A percentile compares a stretch with the other conserved stretches of the same genome.
Evolutionary conservation across 768 basidiomycete genomes (phyloP).

Genomic region (Leccinellum rugosiceps): DNA sequence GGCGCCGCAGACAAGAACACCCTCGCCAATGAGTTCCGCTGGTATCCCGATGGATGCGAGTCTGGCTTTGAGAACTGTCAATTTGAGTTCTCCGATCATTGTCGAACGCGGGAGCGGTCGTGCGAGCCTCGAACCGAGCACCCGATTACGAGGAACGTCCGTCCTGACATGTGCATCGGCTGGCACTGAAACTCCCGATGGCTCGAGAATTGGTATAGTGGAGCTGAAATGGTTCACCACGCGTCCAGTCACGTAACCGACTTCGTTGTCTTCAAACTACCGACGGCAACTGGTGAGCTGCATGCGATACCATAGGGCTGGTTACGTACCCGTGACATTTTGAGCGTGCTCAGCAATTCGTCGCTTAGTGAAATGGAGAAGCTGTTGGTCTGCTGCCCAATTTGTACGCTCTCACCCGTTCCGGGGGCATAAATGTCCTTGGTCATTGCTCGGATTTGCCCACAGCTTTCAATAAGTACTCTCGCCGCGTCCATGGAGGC

Average conservation of each 20-base stretch:
- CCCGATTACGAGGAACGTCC: conserved; percentile 34
- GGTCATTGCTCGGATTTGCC: conserved; percentile 84
- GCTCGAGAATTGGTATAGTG: conserved; percentile 85
- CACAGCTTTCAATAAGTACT: conserved; percentile 76
- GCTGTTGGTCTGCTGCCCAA: conserved; percentile 93
- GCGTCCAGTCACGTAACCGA: conserved; percentile 89
- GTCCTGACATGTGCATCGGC: conserved; percentile 22
- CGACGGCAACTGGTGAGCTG: conserved; percentile 1
- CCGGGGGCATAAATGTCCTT: conserved; percentile 84
- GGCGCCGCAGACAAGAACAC: conserved; percentile 84
- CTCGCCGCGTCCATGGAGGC: conserved; percentile 65
- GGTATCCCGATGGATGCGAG: conserved; percentile 74
- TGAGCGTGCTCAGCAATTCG: conserved; percentile 70
- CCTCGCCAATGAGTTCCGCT: conserved; percentile 96
- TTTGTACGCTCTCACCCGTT: conserved; percentile 75
- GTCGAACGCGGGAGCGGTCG: conserved; percentile 79
- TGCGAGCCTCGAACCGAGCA: conserved; percentile 64
- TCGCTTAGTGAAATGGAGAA: conserved; percentile 95
- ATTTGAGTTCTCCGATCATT: conserved; percentile 96
- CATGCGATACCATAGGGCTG: neutral
- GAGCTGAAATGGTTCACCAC: conserved; percentile 83
- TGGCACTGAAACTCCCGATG: conserved; percentile 38
- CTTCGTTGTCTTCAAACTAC: conserved; percentile 97
- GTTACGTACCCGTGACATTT: conserved; percentile 78
- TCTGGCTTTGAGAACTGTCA: conserved; percentile 83